These are phyloP conservation scores for Pichia sp. DNA, from an alignment of 1,139 yeast genomes.

Conservation along the genomic window DNA sequence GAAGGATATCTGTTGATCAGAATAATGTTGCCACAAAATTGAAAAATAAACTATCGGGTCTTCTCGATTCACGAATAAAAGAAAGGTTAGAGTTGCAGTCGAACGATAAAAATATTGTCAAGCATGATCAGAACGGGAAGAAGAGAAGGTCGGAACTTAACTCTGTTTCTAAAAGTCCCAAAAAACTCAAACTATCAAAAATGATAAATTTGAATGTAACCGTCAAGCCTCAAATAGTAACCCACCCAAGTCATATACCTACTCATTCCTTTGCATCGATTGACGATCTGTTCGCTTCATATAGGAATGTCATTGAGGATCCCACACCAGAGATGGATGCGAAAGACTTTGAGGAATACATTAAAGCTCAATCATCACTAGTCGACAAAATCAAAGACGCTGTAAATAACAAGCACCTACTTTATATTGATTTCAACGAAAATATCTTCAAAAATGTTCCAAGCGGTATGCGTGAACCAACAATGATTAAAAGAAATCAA, in stretches of 20 bases:
- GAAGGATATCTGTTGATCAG: constrained; percentile 14
- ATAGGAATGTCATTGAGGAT: constrained; percentile 53
- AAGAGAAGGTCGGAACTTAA: constrained; percentile 7
- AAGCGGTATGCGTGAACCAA: constrained; percentile 33
- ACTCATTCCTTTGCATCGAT: constrained; percentile 39
- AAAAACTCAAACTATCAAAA: constrained; percentile 21
- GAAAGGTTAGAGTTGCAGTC: constrained; percentile 3
- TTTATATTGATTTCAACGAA: constrained; percentile 40
- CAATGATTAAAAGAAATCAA: constrained; percentile 33
- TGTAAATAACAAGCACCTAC: constrained; percentile 44
- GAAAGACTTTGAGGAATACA: constrained; percentile 45
- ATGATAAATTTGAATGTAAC: constrained; percentile 37
- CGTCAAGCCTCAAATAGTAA: constrained; percentile 57
- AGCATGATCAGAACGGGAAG: background rate
- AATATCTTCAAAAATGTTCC: constrained; percentile 33
- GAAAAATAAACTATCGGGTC: constrained; percentile 4
- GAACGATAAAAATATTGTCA: background rate
- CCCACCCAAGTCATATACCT: constrained; percentile 72
- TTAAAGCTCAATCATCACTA: constrained; percentile 42
- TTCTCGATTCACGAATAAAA: constrained; percentile 5
- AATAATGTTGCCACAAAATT: background rate
- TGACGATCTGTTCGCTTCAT: constrained; percentile 46
- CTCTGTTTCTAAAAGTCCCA: background rate
- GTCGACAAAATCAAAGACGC: constrained; percentile 51
- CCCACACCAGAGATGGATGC: constrained; percentile 34